Percentiles rank a stretch among this genome's conserved stretches.
These are phyloP conservation scores for Verticillium alfalfae DNA, from an alignment of 2,329 filamentous ascomycete genomes.

Conservation along the genomic window DNA sequence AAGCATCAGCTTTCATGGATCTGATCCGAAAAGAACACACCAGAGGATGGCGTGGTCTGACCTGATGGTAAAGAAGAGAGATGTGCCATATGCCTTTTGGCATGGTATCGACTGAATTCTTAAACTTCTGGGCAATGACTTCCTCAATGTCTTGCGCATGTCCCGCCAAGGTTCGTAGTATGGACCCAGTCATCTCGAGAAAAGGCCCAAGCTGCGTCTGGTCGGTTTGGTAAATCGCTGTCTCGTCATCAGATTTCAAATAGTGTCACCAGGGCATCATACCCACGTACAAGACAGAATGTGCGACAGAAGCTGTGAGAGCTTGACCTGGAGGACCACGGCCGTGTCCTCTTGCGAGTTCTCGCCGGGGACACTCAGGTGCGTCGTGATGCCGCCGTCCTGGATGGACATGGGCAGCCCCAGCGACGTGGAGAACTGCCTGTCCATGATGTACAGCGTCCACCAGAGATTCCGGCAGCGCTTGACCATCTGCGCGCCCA, in stretches of 20 bases:
- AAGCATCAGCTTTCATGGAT: too few relatives aligned
- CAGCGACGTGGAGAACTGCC: slow-evolving; percentile 19
- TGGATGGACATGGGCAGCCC: slow-evolving; percentile 29
- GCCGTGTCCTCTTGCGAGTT: slow-evolving; percentile 20
- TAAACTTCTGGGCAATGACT: slow-evolving; percentile 24
- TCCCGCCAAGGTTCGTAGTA: slow-evolving; percentile 26
- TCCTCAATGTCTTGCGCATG: slow-evolving; percentile 31
- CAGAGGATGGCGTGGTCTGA: slow-evolving; percentile 6
- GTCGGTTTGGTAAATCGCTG: slow-evolving; percentile 28
- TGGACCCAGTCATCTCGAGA: slow-evolving; percentile 26
- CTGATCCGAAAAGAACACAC: too few relatives aligned
- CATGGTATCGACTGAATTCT: slow-evolving; percentile 23
- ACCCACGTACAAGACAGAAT: slow-evolving; percentile 25
- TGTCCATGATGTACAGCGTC: slow-evolving; percentile 22
- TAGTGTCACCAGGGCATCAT: neutral
- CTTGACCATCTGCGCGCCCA: slow-evolving; percentile 18
- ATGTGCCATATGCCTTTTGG: slow-evolving; percentile 29
- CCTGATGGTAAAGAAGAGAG: slow-evolving; percentile 31
- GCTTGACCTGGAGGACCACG: slow-evolving; percentile 26
- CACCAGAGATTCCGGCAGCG: slow-evolving; percentile 18
- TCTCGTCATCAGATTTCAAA: neutral
- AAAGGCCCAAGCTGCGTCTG: slow-evolving; percentile 23
- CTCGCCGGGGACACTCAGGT: slow-evolving; percentile 17
- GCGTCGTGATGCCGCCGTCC: slow-evolving; percentile 28
- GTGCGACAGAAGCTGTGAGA: slow-evolving; percentile 26